Base-by-base conservation (phyloP, 768 basidiomycete species). In the Psilocybe sp. region DNA sequence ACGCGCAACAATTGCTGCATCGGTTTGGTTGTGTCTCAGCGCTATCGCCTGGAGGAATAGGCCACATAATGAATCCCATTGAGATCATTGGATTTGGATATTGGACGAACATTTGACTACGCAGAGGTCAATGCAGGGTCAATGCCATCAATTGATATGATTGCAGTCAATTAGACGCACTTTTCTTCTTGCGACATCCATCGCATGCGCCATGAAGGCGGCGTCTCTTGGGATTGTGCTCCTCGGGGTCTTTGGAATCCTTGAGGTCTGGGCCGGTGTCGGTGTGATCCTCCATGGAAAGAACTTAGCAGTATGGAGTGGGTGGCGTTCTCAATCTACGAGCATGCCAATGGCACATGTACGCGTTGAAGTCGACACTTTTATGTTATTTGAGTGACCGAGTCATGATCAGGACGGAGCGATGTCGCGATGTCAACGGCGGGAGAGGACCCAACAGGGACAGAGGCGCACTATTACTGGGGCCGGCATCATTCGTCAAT, bases 1-100 rank as follows among this genome's bases (percentile, higher is more conserved):
- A 76, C 1, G 70, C 56, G 1, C 69, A 67, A 54, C 84, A 85
- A 54, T 81, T 84, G 1, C 80, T 72, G 57, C 84, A 85, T 35
- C 66, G 64, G 28, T 76, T 79, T 2, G 69, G 68, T 1, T 76
- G 76, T 73, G 76, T 79, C 50, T 73, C 76, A 9, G 80, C 79
- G 54, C 85, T 85, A 53, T 87, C 80, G 54, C 81, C 81, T 81
- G 47, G 40, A 38, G 15, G 18, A 5, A 46, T 10, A 35, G 34
- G n/a, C 11, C 14, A 23, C 13, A 35, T 19, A 15, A 18, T 9
- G 19, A 19, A 34, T 11, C 15, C 4, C 6, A 9, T 19, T 9
- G 44, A 19, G 14, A 45, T 5, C 14, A 35, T 15, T 1, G 32
- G 19, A 35, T 18, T 11, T 2, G n/a, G 23, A 28, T 28, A 28